Evolutionary conservation across 495 filamentous ascomycete species (phyloP), one percentile per base, ranked within the genome.

Genomic region (Terfezia claveryi): DNA sequence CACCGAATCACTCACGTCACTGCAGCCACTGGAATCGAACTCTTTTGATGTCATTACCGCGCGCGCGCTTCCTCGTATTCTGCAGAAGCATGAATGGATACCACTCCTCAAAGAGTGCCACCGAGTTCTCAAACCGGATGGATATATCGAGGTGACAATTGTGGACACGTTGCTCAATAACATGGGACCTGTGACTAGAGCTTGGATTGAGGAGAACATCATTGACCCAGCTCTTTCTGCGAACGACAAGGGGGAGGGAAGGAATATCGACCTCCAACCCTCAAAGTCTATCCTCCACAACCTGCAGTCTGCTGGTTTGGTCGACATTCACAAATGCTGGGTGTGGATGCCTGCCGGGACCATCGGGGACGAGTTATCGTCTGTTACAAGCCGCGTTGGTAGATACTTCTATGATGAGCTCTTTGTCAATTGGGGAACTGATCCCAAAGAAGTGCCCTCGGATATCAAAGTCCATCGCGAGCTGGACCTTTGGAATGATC

Each of bases 321-420:
- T 32, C 23, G 63, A 65, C 38, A 58, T 66, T 50, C 56, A 61
- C 20, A 59, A 60, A 53, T 66, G 65, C 23, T 60, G 60, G 60
- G 57, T 65, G 55, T 66, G 63, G 63, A 65, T 66, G 63, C 63
- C 63, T 4, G 65, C 63, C 3, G 62, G 57, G 8, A 58, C 55
- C 23, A 62, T 62, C 20, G 63, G 63, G 0, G 63, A 66, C 52
- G 63, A 66, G 37, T 57, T 66, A 10, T 60, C 57, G 38, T 61
- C 63, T 20, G 63, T 66, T 36, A 66, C 63, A 0, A 63, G 60
- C 27, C 55, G 54, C 36, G 57, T 66, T 37, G 63, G 63, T 36
- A 56, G 63, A 20, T 56, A 61, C 36, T 38, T 65, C 1, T 66
- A 65, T 20, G 63, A 66, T 23, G 60, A 66, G 10, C 17, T 63